These are phyloP conservation scores for Hemisphaericaspora subhashii DNA, from an alignment of 1,139 yeast species.

Conservation along the genomic window DNA sequence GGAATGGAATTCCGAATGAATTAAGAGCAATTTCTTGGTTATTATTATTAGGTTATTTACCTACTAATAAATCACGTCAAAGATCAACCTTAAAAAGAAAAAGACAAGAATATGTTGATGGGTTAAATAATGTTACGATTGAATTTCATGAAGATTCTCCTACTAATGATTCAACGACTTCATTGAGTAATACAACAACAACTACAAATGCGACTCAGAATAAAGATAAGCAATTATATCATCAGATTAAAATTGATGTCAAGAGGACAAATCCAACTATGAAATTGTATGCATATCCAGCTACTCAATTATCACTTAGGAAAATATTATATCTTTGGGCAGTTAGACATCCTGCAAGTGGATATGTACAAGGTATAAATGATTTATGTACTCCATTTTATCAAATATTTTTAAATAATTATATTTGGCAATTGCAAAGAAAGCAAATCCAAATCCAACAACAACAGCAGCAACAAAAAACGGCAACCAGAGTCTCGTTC, in stretches of 20 bases:
- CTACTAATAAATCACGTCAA: slow-evolving; percentile 79
- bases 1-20: slow-evolving; percentile 92
- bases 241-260: slow-evolving; percentile 93
- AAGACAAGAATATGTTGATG: slow-evolving; percentile 82
- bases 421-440: slow-evolving; percentile 50
- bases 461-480: slow-evolving; percentile 3
- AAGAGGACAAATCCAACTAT: slow-evolving; percentile 92
- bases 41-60: slow-evolving; percentile 81
- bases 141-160: slow-evolving; percentile 50
- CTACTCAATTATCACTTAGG: slow-evolving; percentile 78
- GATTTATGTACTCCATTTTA: slow-evolving; percentile 93
- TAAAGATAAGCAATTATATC: slow-evolving; percentile 81
- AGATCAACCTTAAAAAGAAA: slow-evolving; percentile 69
- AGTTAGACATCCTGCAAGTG: slow-evolving; percentile 95
- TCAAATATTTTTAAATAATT: slow-evolving; percentile 79
- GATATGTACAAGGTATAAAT: slow-evolving; percentile 98
- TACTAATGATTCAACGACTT: slow-evolving; percentile 16
- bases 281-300: slow-evolving; percentile 63
- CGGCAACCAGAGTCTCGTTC: slow-evolving; percentile 9
- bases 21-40: slow-evolving; percentile 90
- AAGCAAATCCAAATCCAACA: slow-evolving; percentile 17
- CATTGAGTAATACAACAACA: slow-evolving; percentile 17
- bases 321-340: slow-evolving; percentile 92
- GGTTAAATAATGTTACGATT: slow-evolving; percentile 42
- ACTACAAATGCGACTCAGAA: no score